Percentiles rank a stretch among this genome's conserved stretches.
These are phyloP conservation scores for Cercospora sojina DNA, from an alignment of 2,329 filamentous ascomycete species.

Conservation along the genomic window DNA sequence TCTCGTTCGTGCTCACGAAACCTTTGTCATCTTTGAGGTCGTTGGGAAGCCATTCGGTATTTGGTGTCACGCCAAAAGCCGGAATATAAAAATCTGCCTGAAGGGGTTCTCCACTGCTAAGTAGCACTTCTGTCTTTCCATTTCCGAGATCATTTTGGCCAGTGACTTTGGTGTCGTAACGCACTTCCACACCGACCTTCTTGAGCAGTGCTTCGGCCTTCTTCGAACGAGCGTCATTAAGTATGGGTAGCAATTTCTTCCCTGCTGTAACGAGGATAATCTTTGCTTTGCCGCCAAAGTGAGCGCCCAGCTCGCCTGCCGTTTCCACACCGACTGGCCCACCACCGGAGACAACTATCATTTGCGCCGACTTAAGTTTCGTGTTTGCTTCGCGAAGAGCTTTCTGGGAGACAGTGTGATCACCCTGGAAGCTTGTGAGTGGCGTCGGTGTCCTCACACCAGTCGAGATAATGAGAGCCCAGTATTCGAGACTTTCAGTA, in stretches of 20 bases:
- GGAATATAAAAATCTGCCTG: slow-evolving; percentile 55
- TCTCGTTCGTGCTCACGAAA: slow-evolving; percentile 50
- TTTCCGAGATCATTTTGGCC: slow-evolving; percentile 35
- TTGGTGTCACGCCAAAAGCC: slow-evolving; percentile 53
- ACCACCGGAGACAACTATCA: slow-evolving; percentile 40
- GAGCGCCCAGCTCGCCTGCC: slow-evolving; percentile 40
- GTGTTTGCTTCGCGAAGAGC: slow-evolving; percentile 37
- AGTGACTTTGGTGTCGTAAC: slow-evolving; percentile 33
- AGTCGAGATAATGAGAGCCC: slow-evolving; percentile 58
- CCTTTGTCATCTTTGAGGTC: slow-evolving; percentile 46
- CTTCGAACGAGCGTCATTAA: slow-evolving; percentile 43
- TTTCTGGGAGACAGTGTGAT: slow-evolving; percentile 35
- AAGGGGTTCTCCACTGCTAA: slow-evolving; percentile 50
- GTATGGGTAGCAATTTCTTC: slow-evolving; percentile 43
- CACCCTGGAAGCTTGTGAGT: slow-evolving; percentile 46
- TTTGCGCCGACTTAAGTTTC: slow-evolving; percentile 38
- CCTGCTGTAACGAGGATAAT: slow-evolving; percentile 49
- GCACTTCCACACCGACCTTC: slow-evolving; percentile 46
- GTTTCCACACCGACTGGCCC: slow-evolving; percentile 42
- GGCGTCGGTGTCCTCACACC: slow-evolving; percentile 51
- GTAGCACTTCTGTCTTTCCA: slow-evolving; percentile 44
- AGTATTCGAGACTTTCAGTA: slow-evolving; percentile 46
- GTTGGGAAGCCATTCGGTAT: slow-evolving; percentile 53
- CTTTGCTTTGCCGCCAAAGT: slow-evolving; percentile 41
- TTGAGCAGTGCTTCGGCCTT: slow-evolving; percentile 50